A percentile compares a stretch with the other conserved stretches of the same genome.
Evolutionary conservation across 2,329 filamentous ascomycete genomes (phyloP).

Genomic region (Verticillium klebahnii): DNA sequence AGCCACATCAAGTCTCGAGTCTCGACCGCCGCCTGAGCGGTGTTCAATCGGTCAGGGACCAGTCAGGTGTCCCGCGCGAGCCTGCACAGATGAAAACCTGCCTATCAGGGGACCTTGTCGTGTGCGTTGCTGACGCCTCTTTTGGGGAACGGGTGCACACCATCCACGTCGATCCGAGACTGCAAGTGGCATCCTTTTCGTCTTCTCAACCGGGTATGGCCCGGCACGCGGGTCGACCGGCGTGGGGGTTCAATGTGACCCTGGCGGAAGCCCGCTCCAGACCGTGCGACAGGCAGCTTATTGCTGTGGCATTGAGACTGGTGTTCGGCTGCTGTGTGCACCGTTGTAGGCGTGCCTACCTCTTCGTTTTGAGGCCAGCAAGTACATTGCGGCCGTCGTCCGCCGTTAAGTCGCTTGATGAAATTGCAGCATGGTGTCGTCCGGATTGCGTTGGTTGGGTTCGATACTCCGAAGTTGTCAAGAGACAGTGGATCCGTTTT

Average conservation of each 20-base stretch:
- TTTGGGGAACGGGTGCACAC: neutral
- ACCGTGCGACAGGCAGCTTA: neutral
- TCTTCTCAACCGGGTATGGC: neutral
- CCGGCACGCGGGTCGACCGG: neutral
- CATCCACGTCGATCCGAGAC: neutral
- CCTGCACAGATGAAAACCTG: neutral
- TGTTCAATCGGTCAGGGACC: neutral
- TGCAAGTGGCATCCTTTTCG: neutral
- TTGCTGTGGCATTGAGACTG: neutral
- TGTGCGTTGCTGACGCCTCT: neutral
- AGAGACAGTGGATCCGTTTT: no score
- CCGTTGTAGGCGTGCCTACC: neutral
- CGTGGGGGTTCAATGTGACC: neutral
- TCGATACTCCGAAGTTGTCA: no score
- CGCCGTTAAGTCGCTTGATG: neutral
- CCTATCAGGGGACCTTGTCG: neutral
- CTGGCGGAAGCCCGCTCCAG: neutral
- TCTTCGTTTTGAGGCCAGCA: neutral
- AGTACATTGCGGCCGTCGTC: neutral
- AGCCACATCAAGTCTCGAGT: neutral
- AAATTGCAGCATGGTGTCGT: no score
- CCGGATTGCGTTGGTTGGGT: no score
- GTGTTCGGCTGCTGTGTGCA: neutral
- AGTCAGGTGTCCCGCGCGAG: neutral
- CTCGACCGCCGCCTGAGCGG: neutral